Conservation (phyloP, 73 alveolate species). For the Stentor roeselii region DNA sequence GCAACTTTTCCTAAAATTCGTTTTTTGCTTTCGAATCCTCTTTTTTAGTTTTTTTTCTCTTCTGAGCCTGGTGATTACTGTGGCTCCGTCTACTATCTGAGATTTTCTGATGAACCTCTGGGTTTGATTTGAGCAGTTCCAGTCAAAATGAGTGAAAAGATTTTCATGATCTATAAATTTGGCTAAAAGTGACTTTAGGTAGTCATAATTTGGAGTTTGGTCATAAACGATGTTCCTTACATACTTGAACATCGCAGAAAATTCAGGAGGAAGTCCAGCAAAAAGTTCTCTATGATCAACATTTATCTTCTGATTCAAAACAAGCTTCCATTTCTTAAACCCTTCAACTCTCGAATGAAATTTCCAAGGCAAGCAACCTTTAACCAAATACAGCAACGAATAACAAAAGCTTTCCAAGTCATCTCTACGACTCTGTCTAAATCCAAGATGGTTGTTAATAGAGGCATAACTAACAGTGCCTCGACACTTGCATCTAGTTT, state of each 20-base stretch:
- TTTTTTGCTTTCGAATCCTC: too few relatives aligned
- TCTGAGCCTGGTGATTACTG: not conserved
- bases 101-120: not conserved
- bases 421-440: too few relatives aligned
- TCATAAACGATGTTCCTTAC: not conserved
- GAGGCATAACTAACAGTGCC: too few relatives aligned
- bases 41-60: not conserved
- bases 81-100: not conserved
- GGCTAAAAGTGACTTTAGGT: not conserved
- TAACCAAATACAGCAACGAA: too few relatives aligned
- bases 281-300: not conserved
- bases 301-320: not conserved
- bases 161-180: not conserved
- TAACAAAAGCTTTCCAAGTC: too few relatives aligned
- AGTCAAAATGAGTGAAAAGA: not conserved
- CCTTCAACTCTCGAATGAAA: not conserved
- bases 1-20: too few relatives aligned
- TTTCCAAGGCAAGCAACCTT: not conserved
- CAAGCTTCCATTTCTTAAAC: not conserved
- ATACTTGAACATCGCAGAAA: not conserved
- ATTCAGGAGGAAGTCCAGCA: not conserved
- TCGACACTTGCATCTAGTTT: too few relatives aligned
- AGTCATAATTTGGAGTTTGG: not conserved
- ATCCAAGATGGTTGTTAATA: too few relatives aligned
- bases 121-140: not conserved